These are phyloP conservation scores for Xylaria sp. DNA, from an alignment of 495 filamentous ascomycete genomes.

Conservation along the genomic window DNA sequence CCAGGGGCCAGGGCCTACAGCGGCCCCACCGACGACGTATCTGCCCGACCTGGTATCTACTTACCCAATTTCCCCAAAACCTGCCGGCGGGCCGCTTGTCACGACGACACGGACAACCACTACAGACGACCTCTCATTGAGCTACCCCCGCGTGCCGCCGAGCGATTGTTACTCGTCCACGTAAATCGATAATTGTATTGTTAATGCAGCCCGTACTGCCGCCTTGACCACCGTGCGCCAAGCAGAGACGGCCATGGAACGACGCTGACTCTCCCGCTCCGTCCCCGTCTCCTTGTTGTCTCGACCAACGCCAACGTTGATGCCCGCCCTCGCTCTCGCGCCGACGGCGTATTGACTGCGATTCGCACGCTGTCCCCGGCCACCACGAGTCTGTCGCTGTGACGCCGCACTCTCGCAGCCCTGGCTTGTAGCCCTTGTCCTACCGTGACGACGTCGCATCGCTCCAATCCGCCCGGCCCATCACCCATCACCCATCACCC, in stretches of 20 bases:
- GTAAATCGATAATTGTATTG: constrained; percentile 28
- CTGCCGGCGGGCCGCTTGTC: constrained; percentile 22
- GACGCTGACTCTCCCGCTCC: constrained; percentile 28
- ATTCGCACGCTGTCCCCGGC: constrained; percentile 11
- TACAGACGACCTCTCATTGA: constrained; percentile 7
- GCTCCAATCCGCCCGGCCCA: neutral
- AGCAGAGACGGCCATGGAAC: constrained; percentile 26
- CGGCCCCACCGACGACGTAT: constrained; percentile 30
- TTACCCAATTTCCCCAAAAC: constrained; percentile 27
- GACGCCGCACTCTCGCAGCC: constrained; percentile 1
- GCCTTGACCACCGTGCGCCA: constrained; percentile 21
- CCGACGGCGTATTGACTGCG: neutral
- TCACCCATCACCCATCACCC: no score
- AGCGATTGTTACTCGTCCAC: constrained; percentile 2
- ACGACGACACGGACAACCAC: constrained; percentile 23
- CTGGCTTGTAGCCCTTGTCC: constrained; percentile 19
- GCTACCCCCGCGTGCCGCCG: neutral
- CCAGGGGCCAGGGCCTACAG: no score
- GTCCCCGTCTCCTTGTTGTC: neutral
- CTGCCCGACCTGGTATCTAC: constrained; percentile 28
- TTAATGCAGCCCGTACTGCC: constrained; percentile 28
- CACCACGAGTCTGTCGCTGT: neutral
- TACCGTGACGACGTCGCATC: constrained; percentile 22
- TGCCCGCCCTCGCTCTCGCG: neutral
- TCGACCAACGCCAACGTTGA: constrained; percentile 4